phyloP scores from a whole-genome alignment of 305 asterid genomes.

The Fraxinus nigra region DNA sequence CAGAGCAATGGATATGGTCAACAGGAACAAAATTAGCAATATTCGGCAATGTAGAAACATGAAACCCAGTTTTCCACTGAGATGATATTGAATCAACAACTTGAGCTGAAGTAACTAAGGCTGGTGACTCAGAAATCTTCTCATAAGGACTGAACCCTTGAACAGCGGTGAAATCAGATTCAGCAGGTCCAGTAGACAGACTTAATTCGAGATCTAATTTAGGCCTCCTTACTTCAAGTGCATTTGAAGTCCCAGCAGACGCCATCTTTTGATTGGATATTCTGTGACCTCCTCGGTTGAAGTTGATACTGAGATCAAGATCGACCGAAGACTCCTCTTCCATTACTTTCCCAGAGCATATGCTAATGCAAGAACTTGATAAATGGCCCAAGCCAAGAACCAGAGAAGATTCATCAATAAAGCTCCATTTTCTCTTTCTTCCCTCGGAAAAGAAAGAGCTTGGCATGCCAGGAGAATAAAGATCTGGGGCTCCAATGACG shows the following conservation, averaged over 20 bases:
- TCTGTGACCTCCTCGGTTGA: constrained; percentile 25
- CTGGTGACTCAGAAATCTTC: constrained; percentile 28
- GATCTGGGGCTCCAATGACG: constrained; percentile 14
- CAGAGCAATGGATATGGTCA: not conserved
- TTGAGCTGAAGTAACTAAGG: constrained; percentile 20
- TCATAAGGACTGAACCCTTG: constrained; percentile 29
- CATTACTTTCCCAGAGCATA: constrained; percentile 42
- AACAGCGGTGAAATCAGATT: constrained; percentile 45
- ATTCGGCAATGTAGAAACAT: not conserved
- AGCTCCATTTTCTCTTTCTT: constrained; percentile 44
- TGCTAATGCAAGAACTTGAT: constrained; percentile 42
- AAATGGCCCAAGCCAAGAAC: constrained; percentile 47
- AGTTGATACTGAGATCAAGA: constrained; percentile 45
- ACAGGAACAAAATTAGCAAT: not conserved
- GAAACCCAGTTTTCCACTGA: not conserved
- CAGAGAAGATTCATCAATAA: constrained; percentile 39
- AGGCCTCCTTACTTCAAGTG: constrained; percentile 28
- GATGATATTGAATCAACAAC: not conserved
- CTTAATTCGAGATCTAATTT: constrained; percentile 58
- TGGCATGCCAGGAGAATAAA: constrained; percentile 23
- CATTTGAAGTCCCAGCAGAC: constrained; percentile 22
- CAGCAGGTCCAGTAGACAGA: constrained; percentile 42
- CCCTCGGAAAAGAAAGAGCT: constrained; percentile 25
- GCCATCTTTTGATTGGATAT: constrained; percentile 20
- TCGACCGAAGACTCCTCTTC: constrained; percentile 46